Evolutionary conservation across 306 rosid species (phyloP).

Genomic region (Spatholobus suberectus): DNA sequence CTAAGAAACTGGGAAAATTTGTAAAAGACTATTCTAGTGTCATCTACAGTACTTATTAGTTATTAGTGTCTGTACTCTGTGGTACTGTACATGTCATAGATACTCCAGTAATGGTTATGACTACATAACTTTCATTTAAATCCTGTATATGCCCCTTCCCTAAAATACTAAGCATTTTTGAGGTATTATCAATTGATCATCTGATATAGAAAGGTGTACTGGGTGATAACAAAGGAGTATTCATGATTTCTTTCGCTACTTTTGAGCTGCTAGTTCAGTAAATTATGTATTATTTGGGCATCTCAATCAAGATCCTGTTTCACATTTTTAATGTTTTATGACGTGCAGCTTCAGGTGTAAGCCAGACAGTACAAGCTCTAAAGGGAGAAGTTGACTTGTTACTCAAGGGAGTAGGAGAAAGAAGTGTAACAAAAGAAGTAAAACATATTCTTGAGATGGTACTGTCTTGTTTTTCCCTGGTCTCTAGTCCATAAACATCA

Average conservation of each 20-base stretch:
- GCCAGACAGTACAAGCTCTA: conserved; percentile 68
- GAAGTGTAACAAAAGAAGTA: conserved; percentile 73
- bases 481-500: conserved; percentile 31
- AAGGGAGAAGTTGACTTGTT: conserved; percentile 70
- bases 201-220: not conserved
- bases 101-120: not conserved
- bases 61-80: not conserved
- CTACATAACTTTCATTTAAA: not conserved
- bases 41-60: not conserved
- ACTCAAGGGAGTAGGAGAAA: conserved; percentile 76
- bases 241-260: not conserved
- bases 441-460: conserved; percentile 92
- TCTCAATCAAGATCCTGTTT: conserved; percentile 26
- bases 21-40: conserved; percentile 1
- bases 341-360: conserved; percentile 55
- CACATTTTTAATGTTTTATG: conserved; percentile 38
- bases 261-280: not conserved
- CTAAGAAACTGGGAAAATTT: conserved; percentile 5
- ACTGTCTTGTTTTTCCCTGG: not conserved
- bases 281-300: not conserved
- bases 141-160: not conserved
- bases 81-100: not conserved
- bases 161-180: not conserved
- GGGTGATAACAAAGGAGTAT: conserved; percentile 13
- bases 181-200: conserved; percentile 21